Percentiles rank a stretch among this genome's conserved stretches.
Evolutionary conservation across 1,139 yeast species (phyloP).

Genomic region (Blastobotrys indianensis): DNA sequence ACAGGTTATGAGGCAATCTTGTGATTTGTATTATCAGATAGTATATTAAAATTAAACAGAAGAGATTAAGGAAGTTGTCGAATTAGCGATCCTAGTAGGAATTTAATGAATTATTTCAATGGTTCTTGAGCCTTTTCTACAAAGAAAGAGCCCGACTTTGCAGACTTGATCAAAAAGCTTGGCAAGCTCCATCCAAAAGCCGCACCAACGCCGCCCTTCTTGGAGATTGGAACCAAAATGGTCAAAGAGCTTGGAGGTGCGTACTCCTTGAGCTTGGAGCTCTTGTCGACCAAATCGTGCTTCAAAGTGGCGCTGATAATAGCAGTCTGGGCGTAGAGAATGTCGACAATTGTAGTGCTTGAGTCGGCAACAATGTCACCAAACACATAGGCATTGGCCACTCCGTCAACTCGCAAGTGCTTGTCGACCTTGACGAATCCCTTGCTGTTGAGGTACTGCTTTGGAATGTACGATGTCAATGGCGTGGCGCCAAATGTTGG

Average conservation of each 20-base stretch:
- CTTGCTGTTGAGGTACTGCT: background rate
- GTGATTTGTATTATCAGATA: too few relatives aligned
- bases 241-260: conserved; percentile 1
- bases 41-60: too few relatives aligned
- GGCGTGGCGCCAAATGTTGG: conserved; percentile 1
- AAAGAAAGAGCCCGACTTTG: conserved; percentile 20
- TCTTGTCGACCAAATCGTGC: conserved; percentile 12
- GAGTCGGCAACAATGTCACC: background rate
- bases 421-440: background rate
- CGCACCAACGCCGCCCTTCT: conserved; percentile 22
- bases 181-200: conserved; percentile 22
- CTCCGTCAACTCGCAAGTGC: background rate
- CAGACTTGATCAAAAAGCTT: conserved; percentile 16
- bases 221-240: conserved; percentile 19
- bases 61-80: too few relatives aligned
- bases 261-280: conserved; percentile 1
- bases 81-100: too few relatives aligned
- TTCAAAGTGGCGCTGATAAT: conserved; percentile 13
- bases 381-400: background rate
- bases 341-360: background rate
- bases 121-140: conserved; percentile 12
- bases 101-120: too few relatives aligned
- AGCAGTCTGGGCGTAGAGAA: background rate
- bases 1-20: too few relatives aligned
- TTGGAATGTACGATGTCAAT: background rate